Evolutionary conservation across 441 rosid species (phyloP), one percentile per base, ranked within the genome.

Genomic region (Capsella rubella): DNA sequence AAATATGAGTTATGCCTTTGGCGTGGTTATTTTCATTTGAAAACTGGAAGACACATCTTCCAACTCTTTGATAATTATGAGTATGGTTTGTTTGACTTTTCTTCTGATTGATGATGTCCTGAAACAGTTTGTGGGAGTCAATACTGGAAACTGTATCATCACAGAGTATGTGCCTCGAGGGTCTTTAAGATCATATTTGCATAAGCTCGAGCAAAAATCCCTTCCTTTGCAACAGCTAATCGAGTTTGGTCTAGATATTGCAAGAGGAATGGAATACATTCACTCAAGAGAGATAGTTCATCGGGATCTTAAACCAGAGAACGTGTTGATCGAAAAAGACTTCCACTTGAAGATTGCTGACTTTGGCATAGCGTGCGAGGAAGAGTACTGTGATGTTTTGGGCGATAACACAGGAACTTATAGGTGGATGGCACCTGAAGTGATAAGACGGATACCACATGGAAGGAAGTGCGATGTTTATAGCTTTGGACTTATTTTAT

Each of bases 371-470:
- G 98, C 97, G n/a, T 91, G 96, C 72, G 87, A 90, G 72, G 95
- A 85, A 74, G 89, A 86, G 45, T 60, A 84, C 71, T 95, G 97
- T 81, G 91, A 89, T 78, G 59, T 75, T 5, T 72, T 86, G 67
- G 90, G 83, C 7, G 97, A 87, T 56, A 96, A 90, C 61, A 96
- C 90, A 0, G 99, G 98, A 18, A 95, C 98, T 12, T 92, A 83
- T 57, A 87, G 99, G 64, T 95, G 99, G 99, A 95, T 95, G 98
- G 99, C 99, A 47, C 99, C 99, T 35, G 99, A 95, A 84, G 90
- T 95, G 86, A 77, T 95, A 37, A 87, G 81, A 72, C 82, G 74
- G 80, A 85, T 84, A 80, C 68, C 96, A 25, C 89, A 90, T 46
- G 95, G 99, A 63, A 65, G 81, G 64, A 90, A 80, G 76, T 92